These are phyloP conservation scores for Pterocarpus santalinus DNA, from an alignment of 306 rosid genomes.

Conservation along the genomic window DNA sequence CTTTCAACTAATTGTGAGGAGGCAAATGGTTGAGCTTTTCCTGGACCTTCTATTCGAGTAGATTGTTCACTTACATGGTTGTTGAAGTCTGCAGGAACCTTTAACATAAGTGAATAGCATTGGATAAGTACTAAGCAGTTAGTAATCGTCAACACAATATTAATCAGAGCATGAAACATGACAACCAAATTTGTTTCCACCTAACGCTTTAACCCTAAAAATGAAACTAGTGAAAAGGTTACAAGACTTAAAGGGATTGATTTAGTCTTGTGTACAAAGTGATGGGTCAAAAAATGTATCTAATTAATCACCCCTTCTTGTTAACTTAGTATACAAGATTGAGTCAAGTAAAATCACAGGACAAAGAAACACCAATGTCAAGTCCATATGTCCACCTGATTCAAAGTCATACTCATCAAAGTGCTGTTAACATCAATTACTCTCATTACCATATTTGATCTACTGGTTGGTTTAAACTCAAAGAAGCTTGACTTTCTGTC, in stretches of 20 bases:
- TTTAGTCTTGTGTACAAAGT: conserved; percentile 25
- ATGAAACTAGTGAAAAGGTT: conserved; percentile 22
- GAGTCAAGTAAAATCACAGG: neutral
- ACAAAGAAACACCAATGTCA: conserved; percentile 26
- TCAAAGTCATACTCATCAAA: conserved; percentile 20
- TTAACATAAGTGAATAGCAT: conserved; percentile 62
- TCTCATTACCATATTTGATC: conserved; percentile 69
- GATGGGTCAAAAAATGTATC: conserved; percentile 12
- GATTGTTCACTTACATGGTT: conserved; percentile 61
- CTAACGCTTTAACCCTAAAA: conserved; percentile 7
- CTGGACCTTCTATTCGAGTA: conserved; percentile 65
- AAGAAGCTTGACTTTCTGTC: conserved; percentile 74
- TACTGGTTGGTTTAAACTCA: conserved; percentile 71
- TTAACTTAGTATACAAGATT: conserved; percentile 21
- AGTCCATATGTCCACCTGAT: conserved; percentile 5
- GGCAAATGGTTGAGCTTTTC: conserved; percentile 60
- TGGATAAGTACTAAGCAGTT: conserved; percentile 50
- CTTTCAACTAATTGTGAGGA: conserved; percentile 66
- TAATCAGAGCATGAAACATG: conserved; percentile 38
- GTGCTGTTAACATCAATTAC: conserved; percentile 39
- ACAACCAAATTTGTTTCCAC: conserved; percentile 25
- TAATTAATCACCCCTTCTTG: conserved; percentile 15
- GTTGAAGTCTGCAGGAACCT: conserved; percentile 80
- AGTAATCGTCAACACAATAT: conserved; percentile 23
- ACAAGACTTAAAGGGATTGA: conserved; percentile 11